Percentiles rank a stretch among this genome's conserved stretches.
Conservation (phyloP, 2,329 filamentous ascomycete species). For the Colletotrichum sp. region DNA sequence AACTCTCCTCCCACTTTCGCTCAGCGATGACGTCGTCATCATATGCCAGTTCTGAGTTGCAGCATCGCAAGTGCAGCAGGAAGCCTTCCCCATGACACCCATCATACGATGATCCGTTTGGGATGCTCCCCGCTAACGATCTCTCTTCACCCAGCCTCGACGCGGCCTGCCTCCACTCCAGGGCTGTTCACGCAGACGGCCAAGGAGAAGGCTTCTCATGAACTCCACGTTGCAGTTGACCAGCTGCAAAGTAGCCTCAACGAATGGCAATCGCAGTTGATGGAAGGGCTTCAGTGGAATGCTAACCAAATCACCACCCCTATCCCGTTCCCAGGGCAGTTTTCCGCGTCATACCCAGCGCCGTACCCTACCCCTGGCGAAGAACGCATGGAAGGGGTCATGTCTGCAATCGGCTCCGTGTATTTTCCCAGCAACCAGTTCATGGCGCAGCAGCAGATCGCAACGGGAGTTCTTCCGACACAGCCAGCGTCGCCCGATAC, state of each 20-base stretch:
- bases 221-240: neutral
- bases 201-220: neutral
- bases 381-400: neutral
- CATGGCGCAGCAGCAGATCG: neutral
- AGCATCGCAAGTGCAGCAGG: neutral
- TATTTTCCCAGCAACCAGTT: neutral
- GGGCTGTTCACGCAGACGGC: neutral
- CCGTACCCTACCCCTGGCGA: neutral
- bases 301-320: neutral
- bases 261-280: neutral
- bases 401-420: neutral
- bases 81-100: neutral
- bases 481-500: neutral
- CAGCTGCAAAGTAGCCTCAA: neutral
- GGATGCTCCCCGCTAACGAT: neutral
- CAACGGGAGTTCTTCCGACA: neutral
- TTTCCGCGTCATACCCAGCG: neutral
- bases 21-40: neutral
- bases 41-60: neutral
- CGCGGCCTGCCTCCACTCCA: neutral
- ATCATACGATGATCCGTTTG: neutral
- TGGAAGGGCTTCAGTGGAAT: neutral
- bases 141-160: neutral
- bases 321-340: neutral
- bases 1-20: neutral